These are phyloP conservation scores for Hordeum pubiflorum DNA, from an alignment of 202 grass and related monocot genomes.

Conservation along the genomic window DNA sequence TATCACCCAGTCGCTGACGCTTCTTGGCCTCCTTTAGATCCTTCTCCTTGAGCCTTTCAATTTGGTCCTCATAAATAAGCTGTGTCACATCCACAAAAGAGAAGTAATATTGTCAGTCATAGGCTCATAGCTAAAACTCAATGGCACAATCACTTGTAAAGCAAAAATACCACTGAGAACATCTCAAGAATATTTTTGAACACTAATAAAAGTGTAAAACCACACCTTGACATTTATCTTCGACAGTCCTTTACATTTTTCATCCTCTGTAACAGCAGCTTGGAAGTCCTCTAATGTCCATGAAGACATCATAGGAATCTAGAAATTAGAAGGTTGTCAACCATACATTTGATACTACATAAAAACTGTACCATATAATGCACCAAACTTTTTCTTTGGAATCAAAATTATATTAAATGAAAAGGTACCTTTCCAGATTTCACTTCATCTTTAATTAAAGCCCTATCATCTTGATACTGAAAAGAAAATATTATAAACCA, in stretches of 20 bases:
- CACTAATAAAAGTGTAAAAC: conserved; percentile 1
- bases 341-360: background rate
- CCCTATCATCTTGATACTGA: conserved; percentile 80
- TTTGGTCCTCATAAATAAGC: conserved; percentile 82
- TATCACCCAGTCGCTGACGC: conserved; percentile 71
- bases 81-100: conserved; percentile 31
- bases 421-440: conserved; percentile 72
- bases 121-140: background rate
- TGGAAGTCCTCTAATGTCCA: conserved; percentile 73
- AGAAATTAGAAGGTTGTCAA: conserved; percentile 21
- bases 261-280: conserved; percentile 49
- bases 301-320: conserved; percentile 68
- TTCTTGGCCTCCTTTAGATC: conserved; percentile 85
- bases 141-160: background rate
- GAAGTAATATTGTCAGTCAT: conserved; percentile 4
- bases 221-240: conserved; percentile 71
- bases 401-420: background rate
- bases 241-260: conserved; percentile 67
- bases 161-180: background rate
- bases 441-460: conserved; percentile 61
- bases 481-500: conserved; percentile 14
- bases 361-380: conserved; percentile 13
- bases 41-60: conserved; percentile 84
- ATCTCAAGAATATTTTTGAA: conserved; percentile 3
- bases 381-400: background rate